Conservation (phyloP, 2,329 filamentous ascomycete genomes). For the Phialophora verrucosa region DNA sequence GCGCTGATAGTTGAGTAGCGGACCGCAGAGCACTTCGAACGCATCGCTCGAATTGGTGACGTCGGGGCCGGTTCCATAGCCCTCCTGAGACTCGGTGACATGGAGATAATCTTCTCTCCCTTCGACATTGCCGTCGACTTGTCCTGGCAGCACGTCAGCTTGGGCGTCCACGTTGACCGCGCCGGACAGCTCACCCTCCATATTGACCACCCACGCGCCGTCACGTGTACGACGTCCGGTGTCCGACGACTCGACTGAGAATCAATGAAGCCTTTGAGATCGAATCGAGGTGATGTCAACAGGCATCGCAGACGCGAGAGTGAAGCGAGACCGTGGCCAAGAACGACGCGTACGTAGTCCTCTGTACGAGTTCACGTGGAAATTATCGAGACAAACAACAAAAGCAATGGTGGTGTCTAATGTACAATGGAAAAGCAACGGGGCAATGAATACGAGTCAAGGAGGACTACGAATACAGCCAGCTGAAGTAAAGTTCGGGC, state of each 20-base stretch:
- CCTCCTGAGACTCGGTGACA: conserved; percentile 31
- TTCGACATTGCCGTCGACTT: conserved; percentile 21
- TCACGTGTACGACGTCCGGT: neutral
- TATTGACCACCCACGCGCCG: neutral
- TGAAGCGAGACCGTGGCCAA: neutral
- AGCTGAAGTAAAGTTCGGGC: conserved; percentile 5
- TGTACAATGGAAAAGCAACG: neutral
- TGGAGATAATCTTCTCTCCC: conserved; percentile 13
- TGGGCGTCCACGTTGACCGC: neutral
- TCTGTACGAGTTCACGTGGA: neutral
- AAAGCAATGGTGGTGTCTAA: neutral
- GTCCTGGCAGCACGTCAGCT: conserved; percentile 21
- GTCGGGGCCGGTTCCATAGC: conserved; percentile 38
- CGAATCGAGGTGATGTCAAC: neutral
- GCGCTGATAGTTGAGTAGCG: conserved; percentile 57
- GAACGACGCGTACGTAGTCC: neutral
- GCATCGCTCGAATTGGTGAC: conserved; percentile 37
- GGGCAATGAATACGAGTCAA: neutral
- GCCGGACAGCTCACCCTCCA: conserved; percentile 8
- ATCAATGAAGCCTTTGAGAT: neutral
- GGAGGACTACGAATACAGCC: conserved; percentile 5
- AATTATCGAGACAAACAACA: conserved; percentile 3
- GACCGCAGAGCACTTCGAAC: conserved; percentile 53
- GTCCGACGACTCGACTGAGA: neutral
- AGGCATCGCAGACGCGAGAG: neutral